These are phyloP conservation scores for Scenedesmus sp. DNA, from an alignment of 163 green algal species.

Conservation along the genomic window DNA sequence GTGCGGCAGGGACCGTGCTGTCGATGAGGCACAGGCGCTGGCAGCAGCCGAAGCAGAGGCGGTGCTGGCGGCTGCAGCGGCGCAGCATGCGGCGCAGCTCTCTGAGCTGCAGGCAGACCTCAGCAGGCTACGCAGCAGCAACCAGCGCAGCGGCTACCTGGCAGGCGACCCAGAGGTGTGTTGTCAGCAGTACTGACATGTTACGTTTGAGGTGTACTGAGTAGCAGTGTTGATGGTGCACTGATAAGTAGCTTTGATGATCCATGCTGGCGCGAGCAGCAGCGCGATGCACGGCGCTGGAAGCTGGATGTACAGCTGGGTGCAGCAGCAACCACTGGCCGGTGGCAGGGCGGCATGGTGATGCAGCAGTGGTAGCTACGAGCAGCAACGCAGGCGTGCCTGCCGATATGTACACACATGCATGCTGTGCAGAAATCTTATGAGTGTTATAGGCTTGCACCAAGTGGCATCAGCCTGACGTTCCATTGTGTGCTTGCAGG, in stretches of 20 bases:
- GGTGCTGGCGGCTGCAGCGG: conserved; percentile 24
- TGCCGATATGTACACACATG: too few species aligned
- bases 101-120: conserved; percentile 61
- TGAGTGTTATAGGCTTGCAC: too few species aligned
- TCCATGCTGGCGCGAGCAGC: too few species aligned
- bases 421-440: too few species aligned
- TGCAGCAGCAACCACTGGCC: too few species aligned
- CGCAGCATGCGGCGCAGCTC: conserved; percentile 24
- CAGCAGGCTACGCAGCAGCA: conserved; percentile 45
- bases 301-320: too few species aligned
- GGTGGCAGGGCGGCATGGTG: too few species aligned
- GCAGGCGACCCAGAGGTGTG: conserved; percentile 36
- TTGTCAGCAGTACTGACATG: conserved; percentile 23
- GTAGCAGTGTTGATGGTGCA: too few species aligned
- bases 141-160: conserved; percentile 38
- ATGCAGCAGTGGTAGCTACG: too few species aligned
- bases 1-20: conserved; percentile 10
- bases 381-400: too few species aligned
- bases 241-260: too few species aligned
- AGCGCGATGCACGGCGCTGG: too few species aligned
- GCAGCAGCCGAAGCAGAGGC: neutral
- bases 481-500: conserved; percentile 33
- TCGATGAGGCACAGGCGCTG: neutral
- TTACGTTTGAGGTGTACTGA: neutral
- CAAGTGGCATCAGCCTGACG: neutral